A percentile compares a stretch with the other conserved stretches of the same genome.
Conservation (phyloP, 257 asterid species). For the Fraxinus cuspidata region DNA sequence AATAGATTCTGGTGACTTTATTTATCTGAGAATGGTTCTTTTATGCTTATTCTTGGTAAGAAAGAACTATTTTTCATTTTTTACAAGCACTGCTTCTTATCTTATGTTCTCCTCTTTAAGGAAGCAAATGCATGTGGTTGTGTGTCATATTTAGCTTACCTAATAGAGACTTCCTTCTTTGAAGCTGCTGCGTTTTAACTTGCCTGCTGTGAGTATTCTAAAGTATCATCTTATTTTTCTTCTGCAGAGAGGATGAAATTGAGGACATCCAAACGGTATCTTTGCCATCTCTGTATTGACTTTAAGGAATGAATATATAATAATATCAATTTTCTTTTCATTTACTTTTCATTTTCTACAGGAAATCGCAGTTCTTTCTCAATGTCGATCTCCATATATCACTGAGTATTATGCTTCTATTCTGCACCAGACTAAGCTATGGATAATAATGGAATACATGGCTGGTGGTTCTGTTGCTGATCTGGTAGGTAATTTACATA, state of each 20-base stretch:
- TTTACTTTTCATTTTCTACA: constrained; percentile 34
- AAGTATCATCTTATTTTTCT: constrained; percentile 29
- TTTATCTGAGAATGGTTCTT: neutral
- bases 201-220: constrained; percentile 18
- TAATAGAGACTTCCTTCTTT: neutral
- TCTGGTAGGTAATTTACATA: constrained; percentile 55
- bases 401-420: constrained; percentile 94
- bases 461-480: constrained; percentile 99
- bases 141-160: neutral
- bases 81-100: neutral
- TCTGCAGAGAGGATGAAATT: constrained; percentile 92
- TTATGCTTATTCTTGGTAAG: neutral
- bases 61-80: neutral
- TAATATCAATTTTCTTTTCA: constrained; percentile 15
- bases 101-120: neutral
- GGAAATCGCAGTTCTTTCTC: constrained; percentile 97
- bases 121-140: neutral
- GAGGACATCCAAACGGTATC: constrained; percentile 97
- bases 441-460: constrained; percentile 99
- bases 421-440: constrained; percentile 82
- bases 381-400: constrained; percentile 91
- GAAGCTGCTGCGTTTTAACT: neutral
- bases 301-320: constrained; percentile 11
- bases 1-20: neutral
- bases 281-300: constrained; percentile 26